These are phyloP conservation scores for Geotrichum restrictum DNA, from an alignment of 1,139 yeast species.

Conservation along the genomic window DNA sequence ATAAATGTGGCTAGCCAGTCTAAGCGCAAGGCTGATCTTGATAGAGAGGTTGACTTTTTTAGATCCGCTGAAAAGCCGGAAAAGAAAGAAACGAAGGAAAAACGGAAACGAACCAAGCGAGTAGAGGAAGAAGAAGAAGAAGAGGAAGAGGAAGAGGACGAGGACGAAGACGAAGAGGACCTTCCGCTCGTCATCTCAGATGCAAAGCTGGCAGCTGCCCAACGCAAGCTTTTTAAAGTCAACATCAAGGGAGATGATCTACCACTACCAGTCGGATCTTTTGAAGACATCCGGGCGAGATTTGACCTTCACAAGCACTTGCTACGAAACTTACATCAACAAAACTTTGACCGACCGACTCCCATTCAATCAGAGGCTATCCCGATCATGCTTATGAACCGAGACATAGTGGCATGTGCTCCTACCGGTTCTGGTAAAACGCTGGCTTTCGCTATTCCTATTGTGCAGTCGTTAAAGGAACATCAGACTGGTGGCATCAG, in stretches of 20 bases:
- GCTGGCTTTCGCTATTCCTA: constrained; percentile 88
- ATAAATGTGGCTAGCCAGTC: constrained; percentile 16
- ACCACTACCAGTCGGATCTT: constrained; percentile 85
- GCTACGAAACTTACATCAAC: constrained; percentile 59
- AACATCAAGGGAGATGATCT: constrained; percentile 73
- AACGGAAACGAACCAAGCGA: constrained; percentile 32
- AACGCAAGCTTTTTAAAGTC: constrained; percentile 54
- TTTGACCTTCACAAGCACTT: constrained; percentile 63
- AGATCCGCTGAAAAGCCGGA: constrained; percentile 32
- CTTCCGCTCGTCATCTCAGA: constrained; percentile 49
- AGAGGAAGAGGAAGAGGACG: constrained; percentile 32
- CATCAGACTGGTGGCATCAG: constrained; percentile 48
- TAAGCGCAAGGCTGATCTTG: constrained; percentile 23
- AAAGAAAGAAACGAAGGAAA: constrained; percentile 44
- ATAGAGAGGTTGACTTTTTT: constrained; percentile 28
- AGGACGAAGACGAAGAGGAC: constrained; percentile 34
- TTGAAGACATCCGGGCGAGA: constrained; percentile 68
- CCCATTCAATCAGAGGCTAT: constrained; percentile 86
- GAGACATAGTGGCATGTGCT: constrained; percentile 94
- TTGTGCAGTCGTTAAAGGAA: constrained; percentile 50
- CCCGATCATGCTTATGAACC: constrained; percentile 58
- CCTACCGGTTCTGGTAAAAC: constrained; percentile 99
- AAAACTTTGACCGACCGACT: constrained; percentile 80
- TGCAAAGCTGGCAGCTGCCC: constrained; percentile 53
- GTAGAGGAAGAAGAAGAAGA: constrained; percentile 24